Base-by-base conservation (phyloP, 208 protist genomes). In the Trypanosoma rangeli region DNA sequence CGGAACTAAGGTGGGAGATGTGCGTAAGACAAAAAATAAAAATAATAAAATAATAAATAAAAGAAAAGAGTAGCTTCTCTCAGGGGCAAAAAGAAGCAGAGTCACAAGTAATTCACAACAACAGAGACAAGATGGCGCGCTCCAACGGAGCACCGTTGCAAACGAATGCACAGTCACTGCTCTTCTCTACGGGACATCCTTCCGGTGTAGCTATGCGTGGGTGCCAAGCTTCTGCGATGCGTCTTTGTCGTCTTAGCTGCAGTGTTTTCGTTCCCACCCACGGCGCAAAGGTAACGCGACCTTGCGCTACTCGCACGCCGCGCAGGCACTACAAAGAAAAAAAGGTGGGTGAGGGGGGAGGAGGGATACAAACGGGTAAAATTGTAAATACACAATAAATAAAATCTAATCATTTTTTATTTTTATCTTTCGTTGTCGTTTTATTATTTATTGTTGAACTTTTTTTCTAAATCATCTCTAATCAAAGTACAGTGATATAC, bases 1-100 rank as follows among this genome's bases (percentile, higher is more conserved):
- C 49, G 22, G 3, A 53, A 53, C 9, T 53, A 9, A 46, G 33
- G 33, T 2, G 33, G 33, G 33, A 37, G 33, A 37, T 7, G 33
- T 46, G 71, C 39, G 22, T 9, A 55, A 53, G 28, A 56, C 69
- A 57, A 74, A 39, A 63, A 74, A 64, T 50, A 64, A 55, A 65
- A 72, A 60, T 53, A 39, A 64, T 44, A 48, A 39, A 52, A 50
- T 58, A 58, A 58, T 24, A 64, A 58, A 58, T 24, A 67, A 68
- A 53, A 48, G 68, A 50, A 64, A 62, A 15, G 24, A 57, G 64
- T 24, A 26, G 24, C 5, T 53, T n/a, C 49, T 53, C 49, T 18
- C 16, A 22, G 5, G 5, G 18, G 0, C n/a, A 26, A 53, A 53
- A 22, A 1, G 10, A 53, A 53, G 1, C 42, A 46, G 1, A 16